Evolutionary conservation across 805 yeast genomes (phyloP).

Genomic region (Tetrapisispora nanseiensis): DNA sequence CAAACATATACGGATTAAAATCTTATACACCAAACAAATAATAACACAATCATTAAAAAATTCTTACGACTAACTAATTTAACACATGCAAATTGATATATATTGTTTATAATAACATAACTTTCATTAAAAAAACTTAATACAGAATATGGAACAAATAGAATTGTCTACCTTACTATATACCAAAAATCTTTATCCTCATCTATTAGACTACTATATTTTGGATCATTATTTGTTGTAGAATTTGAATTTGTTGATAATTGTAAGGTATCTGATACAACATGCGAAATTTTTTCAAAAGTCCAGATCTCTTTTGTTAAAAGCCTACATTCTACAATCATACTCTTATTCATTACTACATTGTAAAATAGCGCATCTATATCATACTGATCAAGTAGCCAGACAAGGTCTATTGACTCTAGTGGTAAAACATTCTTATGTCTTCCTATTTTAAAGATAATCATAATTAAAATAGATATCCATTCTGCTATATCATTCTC

Average conservation of each 20-base stretch:
- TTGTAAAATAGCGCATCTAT: slow-evolving; percentile 22
- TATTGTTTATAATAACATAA: too few species aligned
- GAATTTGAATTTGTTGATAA: slow-evolving; percentile 7
- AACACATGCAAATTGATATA: neutral
- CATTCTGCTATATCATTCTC: slow-evolving; percentile 7
- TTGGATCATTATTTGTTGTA: neutral
- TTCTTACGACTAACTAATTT: neutral
- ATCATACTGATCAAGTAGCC: slow-evolving; percentile 20
- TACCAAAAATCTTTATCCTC: slow-evolving; percentile 4
- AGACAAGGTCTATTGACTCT: slow-evolving; percentile 10
- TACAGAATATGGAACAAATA: too few species aligned
- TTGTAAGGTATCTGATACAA: slow-evolving; percentile 11
- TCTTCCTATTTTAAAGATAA: slow-evolving; percentile 12
- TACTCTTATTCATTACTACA: slow-evolving; percentile 7
- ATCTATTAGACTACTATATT: neutral
- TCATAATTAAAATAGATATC: slow-evolving; percentile 13
- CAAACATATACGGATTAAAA: neutral
- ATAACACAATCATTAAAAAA: too few species aligned
- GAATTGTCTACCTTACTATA: slow-evolving; percentile 3
- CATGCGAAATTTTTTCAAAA: slow-evolving; percentile 3
- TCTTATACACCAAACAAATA: neutral
- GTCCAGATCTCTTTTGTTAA: slow-evolving; percentile 10
- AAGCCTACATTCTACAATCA: slow-evolving; percentile 8
- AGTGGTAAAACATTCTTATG: slow-evolving; percentile 11
- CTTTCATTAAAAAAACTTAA: too few species aligned